Evolutionary conservation across 371 early-diverging fungal species (phyloP).

Genomic region (Mortierella sp.): DNA sequence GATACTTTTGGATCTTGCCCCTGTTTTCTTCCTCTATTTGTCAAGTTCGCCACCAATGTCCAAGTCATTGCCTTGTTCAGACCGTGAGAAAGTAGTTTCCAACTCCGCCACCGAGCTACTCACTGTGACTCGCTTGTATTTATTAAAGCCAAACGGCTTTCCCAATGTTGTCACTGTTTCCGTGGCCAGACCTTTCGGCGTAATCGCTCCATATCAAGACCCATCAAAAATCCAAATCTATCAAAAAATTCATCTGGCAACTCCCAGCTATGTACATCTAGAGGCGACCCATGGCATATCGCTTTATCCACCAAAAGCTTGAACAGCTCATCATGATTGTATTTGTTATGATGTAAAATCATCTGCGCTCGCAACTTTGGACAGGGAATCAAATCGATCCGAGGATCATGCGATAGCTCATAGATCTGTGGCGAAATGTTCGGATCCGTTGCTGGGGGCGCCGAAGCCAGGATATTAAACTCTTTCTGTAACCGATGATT

Average conservation of each 20-base stretch:
- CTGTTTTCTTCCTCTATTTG: no score
- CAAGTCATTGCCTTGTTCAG: no score
- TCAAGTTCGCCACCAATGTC: no score
- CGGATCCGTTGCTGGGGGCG: slow-evolving; percentile 46
- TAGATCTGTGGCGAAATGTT: slow-evolving; percentile 53
- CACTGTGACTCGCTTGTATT: slow-evolving; percentile 6
- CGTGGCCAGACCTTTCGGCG: slow-evolving; percentile 48
- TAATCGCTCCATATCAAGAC: slow-evolving; percentile 43
- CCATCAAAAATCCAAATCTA: slow-evolving; percentile 64
- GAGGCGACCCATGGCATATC: slow-evolving; percentile 68
- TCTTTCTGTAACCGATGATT: slow-evolving; percentile 42
- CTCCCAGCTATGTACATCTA: slow-evolving; percentile 68
- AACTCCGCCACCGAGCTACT: not conserved
- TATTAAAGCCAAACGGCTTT: not conserved
- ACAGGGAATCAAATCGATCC: slow-evolving; percentile 69
- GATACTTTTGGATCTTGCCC: no score
- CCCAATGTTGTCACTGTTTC: slow-evolving; percentile 11
- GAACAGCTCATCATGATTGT: slow-evolving; percentile 69
- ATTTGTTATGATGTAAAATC: slow-evolving; percentile 70
- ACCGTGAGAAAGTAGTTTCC: slow-evolving; percentile 7
- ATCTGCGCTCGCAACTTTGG: slow-evolving; percentile 71
- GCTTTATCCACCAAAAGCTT: slow-evolving; percentile 62
- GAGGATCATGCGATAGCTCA: slow-evolving; percentile 69
- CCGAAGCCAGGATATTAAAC: slow-evolving; percentile 35
- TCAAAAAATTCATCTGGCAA: slow-evolving; percentile 67